Conservation (phyloP, 306 rosid genomes). For the Castanopsis chinensis region DNA sequence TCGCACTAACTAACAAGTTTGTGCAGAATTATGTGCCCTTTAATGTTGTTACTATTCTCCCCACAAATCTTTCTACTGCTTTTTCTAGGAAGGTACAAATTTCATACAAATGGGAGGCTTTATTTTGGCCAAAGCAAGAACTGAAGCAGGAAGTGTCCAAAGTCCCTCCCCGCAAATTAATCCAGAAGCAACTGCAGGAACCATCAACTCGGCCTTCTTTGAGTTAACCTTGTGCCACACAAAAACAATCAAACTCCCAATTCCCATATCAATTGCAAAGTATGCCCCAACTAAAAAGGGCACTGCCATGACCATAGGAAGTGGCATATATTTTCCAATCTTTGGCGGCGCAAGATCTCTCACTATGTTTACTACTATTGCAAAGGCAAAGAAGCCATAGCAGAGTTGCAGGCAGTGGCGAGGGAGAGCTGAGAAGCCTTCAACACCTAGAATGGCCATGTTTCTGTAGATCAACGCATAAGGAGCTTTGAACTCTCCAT, state of each 20-base stretch:
- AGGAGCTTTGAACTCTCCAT: slow-evolving; percentile 93
- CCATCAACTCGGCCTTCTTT: slow-evolving; percentile 60
- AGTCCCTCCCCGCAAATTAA: slow-evolving; percentile 94
- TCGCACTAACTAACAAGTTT: not conserved
- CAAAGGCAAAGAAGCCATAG: slow-evolving; percentile 47
- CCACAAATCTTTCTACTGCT: not conserved
- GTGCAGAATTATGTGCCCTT: not conserved
- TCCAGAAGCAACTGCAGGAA: slow-evolving; percentile 90
- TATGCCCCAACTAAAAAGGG: slow-evolving; percentile 92
- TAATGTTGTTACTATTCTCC: not conserved
- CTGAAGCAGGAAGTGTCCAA: slow-evolving; percentile 88
- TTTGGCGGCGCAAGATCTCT: slow-evolving; percentile 49
- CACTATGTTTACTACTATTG: slow-evolving; percentile 29
- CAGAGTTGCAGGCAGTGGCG: slow-evolving; percentile 77
- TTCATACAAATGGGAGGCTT: slow-evolving; percentile 95
- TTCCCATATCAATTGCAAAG: slow-evolving; percentile 82
- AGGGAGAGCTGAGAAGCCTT: slow-evolving; percentile 79
- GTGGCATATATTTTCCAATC: slow-evolving; percentile 86
- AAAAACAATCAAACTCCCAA: slow-evolving; percentile 67
- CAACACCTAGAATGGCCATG: slow-evolving; percentile 54
- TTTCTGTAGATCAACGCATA: slow-evolving; percentile 67
- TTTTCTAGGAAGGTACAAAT: slow-evolving; percentile 53
- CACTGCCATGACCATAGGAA: slow-evolving; percentile 92
- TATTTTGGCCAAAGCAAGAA: slow-evolving; percentile 84
- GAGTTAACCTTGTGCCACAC: slow-evolving; percentile 52